Base-by-base conservation (phyloP, 2,329 filamentous ascomycete species). In the Lasiodiplodia hormozganensis region DNA sequence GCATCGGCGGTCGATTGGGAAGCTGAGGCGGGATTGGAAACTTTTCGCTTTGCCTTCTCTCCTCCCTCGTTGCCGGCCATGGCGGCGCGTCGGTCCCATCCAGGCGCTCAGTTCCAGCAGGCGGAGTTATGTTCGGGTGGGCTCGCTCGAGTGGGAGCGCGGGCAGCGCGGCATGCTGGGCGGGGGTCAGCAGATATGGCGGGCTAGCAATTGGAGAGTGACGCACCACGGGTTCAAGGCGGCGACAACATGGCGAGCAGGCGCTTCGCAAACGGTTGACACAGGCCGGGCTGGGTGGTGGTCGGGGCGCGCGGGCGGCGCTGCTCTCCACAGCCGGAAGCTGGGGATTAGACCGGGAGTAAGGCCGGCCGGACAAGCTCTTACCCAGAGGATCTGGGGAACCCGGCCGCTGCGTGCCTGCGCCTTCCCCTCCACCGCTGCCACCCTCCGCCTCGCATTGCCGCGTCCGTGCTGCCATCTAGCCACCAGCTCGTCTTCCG, bases 1-100 rank as follows among this genome's bases (percentile, higher is more conserved):
- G 8, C 31, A 34, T 68, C 56, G n/a, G 49, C 8, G 25, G 23
- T 43, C 10, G 58, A 14, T 5, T 49, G 23, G 16, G 64, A 12
- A 4, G 51, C 38, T 7, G 53, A n/a, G 12, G n/a, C 34, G 28
- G 67, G 25, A 12, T 31, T 56, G 58, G 67, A n/a, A 12, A 54
- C 51, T 47, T 68, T 68, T 23, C 67, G 51, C 34, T 68, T 68
- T 38, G 58, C 67, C 60, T 64, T 68, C 21, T 68, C 60, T 40
- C 51, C 67, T 56, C 67, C 67, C 21, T 68, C 67, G 31, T 36
- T 57, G 28, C 58, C 67, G 49, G 60, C 31, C 67, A 68, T 68
- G 36, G 67, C 54, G 67, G 43, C 11, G 60, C 28, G 28, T 31
- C 2, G 28, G n/a, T 36, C 43, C 49, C 62, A 54, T 65, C 62